These are phyloP conservation scores for Calocybe gangraenosa DNA, from an alignment of 768 basidiomycete genomes.

Conservation along the genomic window DNA sequence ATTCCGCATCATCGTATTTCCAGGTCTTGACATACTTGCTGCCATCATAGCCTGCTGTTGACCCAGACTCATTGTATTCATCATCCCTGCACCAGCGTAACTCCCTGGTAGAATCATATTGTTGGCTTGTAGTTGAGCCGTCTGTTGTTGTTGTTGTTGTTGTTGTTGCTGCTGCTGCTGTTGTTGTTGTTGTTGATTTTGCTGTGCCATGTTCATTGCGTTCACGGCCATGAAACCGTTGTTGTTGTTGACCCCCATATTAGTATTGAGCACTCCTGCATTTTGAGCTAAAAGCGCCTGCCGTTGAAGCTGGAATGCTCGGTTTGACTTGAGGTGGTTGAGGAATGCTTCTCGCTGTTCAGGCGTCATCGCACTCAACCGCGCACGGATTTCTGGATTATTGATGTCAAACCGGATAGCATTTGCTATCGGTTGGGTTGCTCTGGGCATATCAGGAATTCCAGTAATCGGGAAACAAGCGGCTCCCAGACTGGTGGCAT, in stretches of 20 bases:
- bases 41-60: conserved; percentile 21
- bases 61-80: conserved; percentile 18
- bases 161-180: conserved; percentile 22
- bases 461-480: conserved; percentile 35
- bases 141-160: conserved; percentile 18
- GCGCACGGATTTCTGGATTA: conserved; percentile 13
- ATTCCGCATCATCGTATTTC: conserved; percentile 12
- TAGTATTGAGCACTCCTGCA: not conserved
- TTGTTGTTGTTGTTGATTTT: conserved; percentile 13
- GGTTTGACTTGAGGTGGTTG: conserved; percentile 11
- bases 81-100: conserved; percentile 18
- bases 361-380: conserved; percentile 20
- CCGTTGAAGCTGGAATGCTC: conserved; percentile 5
- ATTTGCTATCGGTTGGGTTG: conserved; percentile 4
- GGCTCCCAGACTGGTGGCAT: conserved; percentile 21
- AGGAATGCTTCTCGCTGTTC: conserved; percentile 22
- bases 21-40: conserved; percentile 16
- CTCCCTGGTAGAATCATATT: conserved; percentile 7
- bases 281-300: conserved; percentile 7
- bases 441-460: conserved; percentile 32
- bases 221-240: conserved; percentile 11
- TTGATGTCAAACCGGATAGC: conserved; percentile 9
- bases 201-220: conserved; percentile 7
- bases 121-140: conserved; percentile 10
- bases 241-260: not conserved